These are phyloP conservation scores for Smittium mucronatum DNA, from an alignment of 371 early-diverging fungal species.

Conservation along the genomic window DNA sequence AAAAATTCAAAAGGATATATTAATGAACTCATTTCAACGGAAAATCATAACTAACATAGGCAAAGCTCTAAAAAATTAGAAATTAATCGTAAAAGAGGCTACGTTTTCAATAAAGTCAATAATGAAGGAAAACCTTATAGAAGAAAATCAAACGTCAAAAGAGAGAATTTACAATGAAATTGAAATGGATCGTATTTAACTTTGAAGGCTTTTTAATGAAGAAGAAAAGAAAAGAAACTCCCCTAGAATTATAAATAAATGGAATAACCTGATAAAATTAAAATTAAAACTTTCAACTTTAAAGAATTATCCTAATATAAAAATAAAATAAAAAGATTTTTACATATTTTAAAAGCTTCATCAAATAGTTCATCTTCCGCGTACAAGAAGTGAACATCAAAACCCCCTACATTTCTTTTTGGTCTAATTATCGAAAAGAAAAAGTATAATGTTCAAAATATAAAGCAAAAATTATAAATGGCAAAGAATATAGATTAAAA, in stretches of 20 bases:
- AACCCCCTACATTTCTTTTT: not conserved
- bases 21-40: not conserved
- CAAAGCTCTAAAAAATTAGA: not conserved
- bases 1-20: not conserved
- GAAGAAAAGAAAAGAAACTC: not conserved
- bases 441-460: not conserved
- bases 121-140: not conserved
- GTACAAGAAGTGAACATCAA: conserved; percentile 8
- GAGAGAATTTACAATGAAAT: not conserved
- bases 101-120: not conserved
- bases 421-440: not conserved
- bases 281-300: not conserved
- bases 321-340: not conserved
- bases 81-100: not conserved
- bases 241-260: not conserved
- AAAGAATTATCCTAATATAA: not conserved
- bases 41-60: not conserved
- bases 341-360: not conserved
- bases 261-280: not conserved
- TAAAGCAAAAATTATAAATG: not conserved
- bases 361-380: not conserved
- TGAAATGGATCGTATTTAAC: not conserved
- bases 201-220: not conserved
- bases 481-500: not conserved
- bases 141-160: not conserved